A percentile compares a stretch with the other conserved stretches of the same genome.
Conservation (phyloP, 108 stramenopile genomes). For the Skeletonema marinoi region DNA sequence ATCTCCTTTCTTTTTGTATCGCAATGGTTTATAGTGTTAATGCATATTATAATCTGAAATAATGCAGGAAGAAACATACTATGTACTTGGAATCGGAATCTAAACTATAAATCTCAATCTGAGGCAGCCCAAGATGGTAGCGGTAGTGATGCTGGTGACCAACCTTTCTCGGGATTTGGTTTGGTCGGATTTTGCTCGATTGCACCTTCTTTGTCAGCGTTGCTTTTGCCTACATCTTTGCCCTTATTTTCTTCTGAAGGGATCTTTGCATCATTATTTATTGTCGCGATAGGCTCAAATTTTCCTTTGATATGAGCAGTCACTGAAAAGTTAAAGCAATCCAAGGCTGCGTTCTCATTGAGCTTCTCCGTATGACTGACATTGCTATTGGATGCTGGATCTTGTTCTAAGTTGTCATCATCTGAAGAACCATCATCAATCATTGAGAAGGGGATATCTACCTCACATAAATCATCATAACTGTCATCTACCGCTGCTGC, state of each 20-base stretch:
- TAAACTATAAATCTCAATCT: background rate
- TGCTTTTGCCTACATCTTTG: background rate
- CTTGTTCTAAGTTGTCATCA: background rate
- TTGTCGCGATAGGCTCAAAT: conserved; percentile 8
- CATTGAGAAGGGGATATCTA: background rate
- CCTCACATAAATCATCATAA: background rate
- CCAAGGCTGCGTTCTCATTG: conserved; percentile 15
- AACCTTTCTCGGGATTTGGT: background rate
- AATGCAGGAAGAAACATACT: background rate
- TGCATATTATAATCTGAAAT: background rate
- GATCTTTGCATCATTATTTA: background rate
- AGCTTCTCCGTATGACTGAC: background rate
- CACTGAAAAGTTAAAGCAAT: conserved; percentile 27
- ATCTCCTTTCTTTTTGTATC: conserved; percentile 44
- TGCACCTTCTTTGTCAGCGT: background rate
- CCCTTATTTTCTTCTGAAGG: background rate
- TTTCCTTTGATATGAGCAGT: conserved; percentile 7
- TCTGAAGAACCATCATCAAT: background rate
- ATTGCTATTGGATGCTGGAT: background rate
- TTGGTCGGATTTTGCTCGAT: background rate
- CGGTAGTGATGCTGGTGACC: background rate
- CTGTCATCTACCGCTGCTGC: background rate
- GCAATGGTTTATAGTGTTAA: conserved; percentile 24
- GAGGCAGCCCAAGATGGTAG: background rate
- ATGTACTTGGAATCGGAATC: too few relatives aligned